These are phyloP conservation scores for Candida hispaniensis DNA, from an alignment of 805 yeast genomes.

Conservation along the genomic window DNA sequence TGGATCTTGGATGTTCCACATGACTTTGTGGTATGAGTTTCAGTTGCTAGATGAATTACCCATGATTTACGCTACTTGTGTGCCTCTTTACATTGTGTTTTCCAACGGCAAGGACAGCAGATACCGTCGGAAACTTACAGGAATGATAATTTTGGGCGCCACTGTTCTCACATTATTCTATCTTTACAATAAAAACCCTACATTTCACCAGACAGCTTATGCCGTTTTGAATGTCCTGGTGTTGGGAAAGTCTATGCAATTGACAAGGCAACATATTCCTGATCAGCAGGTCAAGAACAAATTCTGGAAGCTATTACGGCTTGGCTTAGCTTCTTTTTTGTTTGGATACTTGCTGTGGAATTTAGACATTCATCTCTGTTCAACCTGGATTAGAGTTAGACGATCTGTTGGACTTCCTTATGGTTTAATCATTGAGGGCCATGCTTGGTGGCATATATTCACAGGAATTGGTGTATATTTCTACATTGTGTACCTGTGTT, in stretches of 20 bases:
- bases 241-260: conserved; percentile 45
- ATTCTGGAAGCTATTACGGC: conserved; percentile 43
- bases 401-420: conserved; percentile 68
- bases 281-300: conserved; percentile 39
- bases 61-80: conserved; percentile 95
- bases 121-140: conserved; percentile 37
- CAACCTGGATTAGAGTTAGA: conserved; percentile 45
- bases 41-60: conserved; percentile 93
- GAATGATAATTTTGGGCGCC: conserved; percentile 43
- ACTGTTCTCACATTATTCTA: conserved; percentile 58
- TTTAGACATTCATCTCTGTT: conserved; percentile 72
- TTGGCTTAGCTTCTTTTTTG: conserved; percentile 53
- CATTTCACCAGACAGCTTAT: conserved; percentile 80
- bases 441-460: conserved; percentile 87
- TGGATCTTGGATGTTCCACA: conserved; percentile 93
- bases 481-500: conserved; percentile 70
- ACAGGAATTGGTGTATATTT: conserved; percentile 73
- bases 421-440: conserved; percentile 80
- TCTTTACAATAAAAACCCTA: conserved; percentile 65
- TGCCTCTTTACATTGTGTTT: conserved; percentile 80
- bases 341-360: conserved; percentile 83
- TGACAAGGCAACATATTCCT: conserved; percentile 44
- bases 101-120: conserved; percentile 41
- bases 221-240: conserved; percentile 68
- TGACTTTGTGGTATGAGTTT: conserved; percentile 83